These are phyloP conservation scores for Boletus calvinii DNA, from an alignment of 1,284 basidiomycete species.

Conservation along the genomic window DNA sequence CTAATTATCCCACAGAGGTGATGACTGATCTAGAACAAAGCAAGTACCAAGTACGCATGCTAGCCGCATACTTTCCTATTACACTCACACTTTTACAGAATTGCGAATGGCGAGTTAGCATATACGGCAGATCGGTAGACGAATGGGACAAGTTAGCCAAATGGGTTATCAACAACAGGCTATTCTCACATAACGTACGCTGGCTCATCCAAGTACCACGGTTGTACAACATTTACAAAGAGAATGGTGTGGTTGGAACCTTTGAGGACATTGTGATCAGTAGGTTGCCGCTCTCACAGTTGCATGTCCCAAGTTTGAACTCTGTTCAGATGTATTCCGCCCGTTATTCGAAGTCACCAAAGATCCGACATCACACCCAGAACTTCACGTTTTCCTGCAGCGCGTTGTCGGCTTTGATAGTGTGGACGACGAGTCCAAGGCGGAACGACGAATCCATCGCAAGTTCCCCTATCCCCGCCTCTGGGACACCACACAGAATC, in stretches of 20 bases:
- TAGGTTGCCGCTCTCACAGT: constrained; percentile 41
- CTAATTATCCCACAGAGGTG: constrained; percentile 61
- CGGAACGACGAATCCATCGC: constrained; percentile 87
- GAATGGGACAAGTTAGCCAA: constrained; percentile 99
- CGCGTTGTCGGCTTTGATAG: constrained; percentile 96
- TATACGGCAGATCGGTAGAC: constrained; percentile 78
- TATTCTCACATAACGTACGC: constrained; percentile 95
- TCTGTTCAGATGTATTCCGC: constrained; percentile 77
- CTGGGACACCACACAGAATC: constrained; percentile 90
- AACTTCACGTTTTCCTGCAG: constrained; percentile 94
- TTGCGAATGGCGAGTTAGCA: constrained; percentile 95
- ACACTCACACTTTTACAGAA: constrained; percentile 50
- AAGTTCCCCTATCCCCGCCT: constrained; percentile 94
- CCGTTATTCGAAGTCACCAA: constrained; percentile 97
- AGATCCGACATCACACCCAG: constrained; percentile 87
- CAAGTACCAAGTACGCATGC: constrained; percentile 83
- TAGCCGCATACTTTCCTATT: background rate
- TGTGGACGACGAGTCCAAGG: constrained; percentile 97
- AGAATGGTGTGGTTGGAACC: constrained; percentile 79
- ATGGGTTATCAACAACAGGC: constrained; percentile 94
- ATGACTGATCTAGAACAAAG: constrained; percentile 96
- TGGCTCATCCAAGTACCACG: constrained; percentile 98
- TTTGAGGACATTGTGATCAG: constrained; percentile 93
- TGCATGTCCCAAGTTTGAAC: constrained; percentile 7
- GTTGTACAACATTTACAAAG: constrained; percentile 95